phyloP scores from a whole-genome alignment of 164 flowering plant species.

The Vitis rupestris region DNA sequence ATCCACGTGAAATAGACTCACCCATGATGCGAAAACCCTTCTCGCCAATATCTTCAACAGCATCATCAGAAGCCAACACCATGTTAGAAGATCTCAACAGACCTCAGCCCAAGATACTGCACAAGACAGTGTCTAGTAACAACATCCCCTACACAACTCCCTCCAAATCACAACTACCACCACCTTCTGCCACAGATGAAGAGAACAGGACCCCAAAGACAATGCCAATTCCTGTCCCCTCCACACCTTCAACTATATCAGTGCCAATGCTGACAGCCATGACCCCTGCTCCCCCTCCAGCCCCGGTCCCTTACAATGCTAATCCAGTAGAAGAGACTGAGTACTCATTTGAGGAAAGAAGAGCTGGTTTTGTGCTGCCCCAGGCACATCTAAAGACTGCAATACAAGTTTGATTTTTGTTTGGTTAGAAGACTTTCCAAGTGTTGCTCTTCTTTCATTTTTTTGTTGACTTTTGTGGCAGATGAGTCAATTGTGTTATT shows the following conservation, averaged over 20 bases:
- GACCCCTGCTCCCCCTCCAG: constrained; percentile 47
- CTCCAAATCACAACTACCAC: constrained; percentile 18
- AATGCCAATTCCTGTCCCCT: constrained; percentile 38
- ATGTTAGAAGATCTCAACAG: constrained; percentile 37
- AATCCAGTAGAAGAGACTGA: constrained; percentile 35
- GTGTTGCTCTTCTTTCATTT: background rate
- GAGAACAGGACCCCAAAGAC: constrained; percentile 52
- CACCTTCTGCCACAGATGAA: constrained; percentile 19
- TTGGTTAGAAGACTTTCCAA: background rate
- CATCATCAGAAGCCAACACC: constrained; percentile 45
- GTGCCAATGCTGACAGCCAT: constrained; percentile 74
- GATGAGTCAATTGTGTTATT: constrained; percentile 34
- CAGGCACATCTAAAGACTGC: constrained; percentile 20
- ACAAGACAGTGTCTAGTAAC: constrained; percentile 30
- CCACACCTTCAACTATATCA: constrained; percentile 59
- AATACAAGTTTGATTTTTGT: constrained; percentile 21
- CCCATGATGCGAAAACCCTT: constrained; percentile 67
- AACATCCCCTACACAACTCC: constrained; percentile 39
- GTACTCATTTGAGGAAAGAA: constrained; percentile 62
- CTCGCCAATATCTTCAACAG: constrained; percentile 66
- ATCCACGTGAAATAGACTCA: constrained; percentile 45
- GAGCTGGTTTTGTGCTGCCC: constrained; percentile 47
- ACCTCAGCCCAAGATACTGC: constrained; percentile 24
- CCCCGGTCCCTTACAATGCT: background rate
- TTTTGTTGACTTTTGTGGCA: background rate